Conservation (phyloP, 805 yeast genomes). For the Candida pseudoglaebosa region DNA sequence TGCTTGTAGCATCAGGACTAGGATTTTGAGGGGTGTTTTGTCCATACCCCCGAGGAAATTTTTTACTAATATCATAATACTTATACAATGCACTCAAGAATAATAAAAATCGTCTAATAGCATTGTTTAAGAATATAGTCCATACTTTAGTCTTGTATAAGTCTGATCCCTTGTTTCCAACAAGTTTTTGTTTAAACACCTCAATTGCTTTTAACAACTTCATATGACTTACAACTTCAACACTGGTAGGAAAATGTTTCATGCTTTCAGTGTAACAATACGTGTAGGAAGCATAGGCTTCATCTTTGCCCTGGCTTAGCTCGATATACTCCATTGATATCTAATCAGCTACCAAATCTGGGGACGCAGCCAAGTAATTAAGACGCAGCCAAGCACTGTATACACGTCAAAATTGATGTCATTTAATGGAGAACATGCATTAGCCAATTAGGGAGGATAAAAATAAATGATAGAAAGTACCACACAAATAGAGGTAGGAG, state of each 20-base stretch:
- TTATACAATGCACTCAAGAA: slow-evolving; percentile 15
- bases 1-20: neutral
- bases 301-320: neutral
- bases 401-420: too few species aligned
- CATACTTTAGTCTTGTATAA: slow-evolving; percentile 10
- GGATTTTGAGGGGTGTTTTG: neutral
- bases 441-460: too few species aligned
- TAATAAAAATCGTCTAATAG: slow-evolving; percentile 19
- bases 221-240: slow-evolving; percentile 18
- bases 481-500: too few species aligned
- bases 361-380: too few species aligned
- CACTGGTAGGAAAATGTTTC: slow-evolving; percentile 5
- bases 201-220: slow-evolving; percentile 19
- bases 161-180: slow-evolving; percentile 3
- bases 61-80: neutral
- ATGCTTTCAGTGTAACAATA: neutral
- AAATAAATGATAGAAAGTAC: too few species aligned
- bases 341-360: too few species aligned
- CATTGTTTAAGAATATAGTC: slow-evolving; percentile 20
- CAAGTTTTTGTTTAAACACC: slow-evolving; percentile 13
- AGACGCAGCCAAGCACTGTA: too few species aligned
- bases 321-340: neutral
- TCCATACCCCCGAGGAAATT: neutral
- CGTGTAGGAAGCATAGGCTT: neutral
- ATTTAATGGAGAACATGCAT: too few species aligned